These are phyloP conservation scores for Raffaelea albimanens DNA, from an alignment of 2,329 filamentous ascomycete genomes.

Conservation along the genomic window DNA sequence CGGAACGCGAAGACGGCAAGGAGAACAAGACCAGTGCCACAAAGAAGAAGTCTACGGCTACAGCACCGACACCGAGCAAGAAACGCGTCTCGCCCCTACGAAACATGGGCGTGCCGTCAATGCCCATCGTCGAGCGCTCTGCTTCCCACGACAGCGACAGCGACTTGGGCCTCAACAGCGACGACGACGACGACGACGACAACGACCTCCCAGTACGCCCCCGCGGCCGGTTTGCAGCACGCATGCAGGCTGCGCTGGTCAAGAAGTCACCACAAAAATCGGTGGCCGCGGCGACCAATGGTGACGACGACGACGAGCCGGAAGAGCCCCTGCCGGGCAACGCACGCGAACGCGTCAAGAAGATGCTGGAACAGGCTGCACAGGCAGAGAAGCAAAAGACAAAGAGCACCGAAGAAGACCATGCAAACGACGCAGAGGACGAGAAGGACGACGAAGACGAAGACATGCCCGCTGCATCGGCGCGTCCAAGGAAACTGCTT, in stretches of 20 bases:
- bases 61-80: conserved; percentile 1
- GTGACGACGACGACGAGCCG: conserved; percentile 14
- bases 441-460: conserved; percentile 21
- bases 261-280: no score
- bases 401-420: neutral
- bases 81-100: neutral
- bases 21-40: conserved; percentile 2
- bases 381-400: conserved; percentile 5
- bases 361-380: conserved; percentile 25
- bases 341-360: conserved; percentile 32
- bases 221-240: conserved; percentile 53
- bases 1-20: conserved; percentile 6
- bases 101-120: neutral
- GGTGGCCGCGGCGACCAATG: no score
- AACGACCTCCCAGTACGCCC: conserved; percentile 34
- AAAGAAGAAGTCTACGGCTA: neutral
- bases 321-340: conserved; percentile 19
- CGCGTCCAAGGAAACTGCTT: conserved; percentile 21
- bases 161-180: conserved; percentile 9
- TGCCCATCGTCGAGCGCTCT: neutral
- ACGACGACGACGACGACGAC: conserved; percentile 36
- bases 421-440: conserved; percentile 13
- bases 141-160: conserved; percentile 8
- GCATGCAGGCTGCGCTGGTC: conserved; percentile 38
- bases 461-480: conserved; percentile 29